A percentile compares a stretch with the other conserved stretches of the same genome.
Conservation (phyloP, 1,284 basidiomycete species). For the Boletus smithii region DNA sequence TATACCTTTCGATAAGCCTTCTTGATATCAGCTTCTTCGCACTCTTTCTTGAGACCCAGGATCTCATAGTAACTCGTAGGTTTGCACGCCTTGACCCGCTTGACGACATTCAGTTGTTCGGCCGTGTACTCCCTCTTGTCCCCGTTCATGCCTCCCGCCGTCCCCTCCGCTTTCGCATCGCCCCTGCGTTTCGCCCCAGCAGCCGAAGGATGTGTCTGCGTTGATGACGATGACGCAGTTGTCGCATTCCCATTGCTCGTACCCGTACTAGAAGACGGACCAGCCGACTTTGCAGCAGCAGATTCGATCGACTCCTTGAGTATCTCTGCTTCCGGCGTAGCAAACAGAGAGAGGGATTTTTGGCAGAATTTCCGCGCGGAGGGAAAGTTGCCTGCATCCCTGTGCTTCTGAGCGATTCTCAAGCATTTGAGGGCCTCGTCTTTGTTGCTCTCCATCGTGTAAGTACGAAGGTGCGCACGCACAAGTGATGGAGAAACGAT, state of each 20-base stretch:
- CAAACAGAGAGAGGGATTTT: slow-evolving; percentile 84
- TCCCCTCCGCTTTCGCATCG: slow-evolving; percentile 40
- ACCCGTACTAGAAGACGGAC: slow-evolving; percentile 30
- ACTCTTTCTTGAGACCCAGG: slow-evolving; percentile 77
- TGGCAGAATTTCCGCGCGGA: slow-evolving; percentile 88
- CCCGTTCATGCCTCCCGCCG: slow-evolving; percentile 52
- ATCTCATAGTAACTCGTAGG: slow-evolving; percentile 95
- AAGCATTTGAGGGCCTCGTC: slow-evolving; percentile 85
- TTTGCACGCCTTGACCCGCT: slow-evolving; percentile 82
- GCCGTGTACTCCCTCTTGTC: slow-evolving; percentile 84
- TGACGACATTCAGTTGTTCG: slow-evolving; percentile 85
- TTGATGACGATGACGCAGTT: slow-evolving; percentile 43
- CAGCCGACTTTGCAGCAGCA: slow-evolving; percentile 38
- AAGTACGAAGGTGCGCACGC: slow-evolving; percentile 6
- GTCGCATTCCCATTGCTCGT: slow-evolving; percentile 30
- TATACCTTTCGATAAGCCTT: slow-evolving; percentile 94
- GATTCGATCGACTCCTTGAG: slow-evolving; percentile 65
- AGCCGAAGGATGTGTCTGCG: slow-evolving; percentile 68
- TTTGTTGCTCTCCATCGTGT: slow-evolving; percentile 85
- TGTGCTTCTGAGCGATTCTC: slow-evolving; percentile 71
- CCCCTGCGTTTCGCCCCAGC: slow-evolving; percentile 59
- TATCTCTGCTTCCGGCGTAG: slow-evolving; percentile 74
- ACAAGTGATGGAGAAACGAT: slow-evolving; percentile 9
- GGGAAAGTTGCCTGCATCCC: slow-evolving; percentile 65
- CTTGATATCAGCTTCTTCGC: slow-evolving; percentile 90